Evolutionary conservation across 371 early-diverging fungal species (phyloP).

Genomic region (Rhizomucor pusillus): DNA sequence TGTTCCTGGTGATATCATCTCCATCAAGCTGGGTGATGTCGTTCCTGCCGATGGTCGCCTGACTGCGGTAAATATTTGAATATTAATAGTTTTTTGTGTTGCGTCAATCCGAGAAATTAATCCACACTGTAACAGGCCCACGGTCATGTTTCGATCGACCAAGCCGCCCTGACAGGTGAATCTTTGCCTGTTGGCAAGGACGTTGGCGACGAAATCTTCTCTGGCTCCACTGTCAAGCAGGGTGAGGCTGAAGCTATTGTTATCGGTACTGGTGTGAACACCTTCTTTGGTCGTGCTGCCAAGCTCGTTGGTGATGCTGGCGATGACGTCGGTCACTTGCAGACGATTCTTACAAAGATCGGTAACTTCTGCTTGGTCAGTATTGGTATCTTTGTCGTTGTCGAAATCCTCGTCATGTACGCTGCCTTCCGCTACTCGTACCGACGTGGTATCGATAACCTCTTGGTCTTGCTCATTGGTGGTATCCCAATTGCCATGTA

Average conservation of each 20-base stretch:
- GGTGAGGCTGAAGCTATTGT: slow-evolving; percentile 85
- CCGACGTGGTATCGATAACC: slow-evolving; percentile 65
- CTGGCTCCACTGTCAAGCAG: slow-evolving; percentile 82
- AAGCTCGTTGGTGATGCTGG: slow-evolving; percentile 70
- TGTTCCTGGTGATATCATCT: slow-evolving; percentile 72
- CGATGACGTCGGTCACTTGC: slow-evolving; percentile 82
- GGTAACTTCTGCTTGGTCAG: slow-evolving; percentile 79
- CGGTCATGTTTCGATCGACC: slow-evolving; percentile 63
- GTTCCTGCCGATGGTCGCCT: slow-evolving; percentile 70
- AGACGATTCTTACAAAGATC: slow-evolving; percentile 79
- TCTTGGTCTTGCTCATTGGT: slow-evolving; percentile 70
- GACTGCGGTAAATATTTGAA: slow-evolving; percentile 24
- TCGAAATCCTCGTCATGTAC: slow-evolving; percentile 76
- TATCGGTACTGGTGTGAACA: slow-evolving; percentile 76
- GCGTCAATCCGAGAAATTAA: slow-evolving; percentile 7
- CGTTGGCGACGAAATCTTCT: slow-evolving; percentile 63
- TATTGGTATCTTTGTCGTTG: slow-evolving; percentile 68
- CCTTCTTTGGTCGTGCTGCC: slow-evolving; percentile 86
- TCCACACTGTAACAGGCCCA: slow-evolving; percentile 16
- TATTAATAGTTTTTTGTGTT: slow-evolving; percentile 3
- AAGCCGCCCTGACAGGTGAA: slow-evolving; percentile 82
- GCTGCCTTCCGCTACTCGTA: slow-evolving; percentile 67
- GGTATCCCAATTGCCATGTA: slow-evolving; percentile 73
- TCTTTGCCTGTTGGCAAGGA: slow-evolving; percentile 70
- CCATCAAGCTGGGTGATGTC: slow-evolving; percentile 70